phyloP scores from a whole-genome alignment of 208 protist genomes.

The Leishmania arabica region DNA sequence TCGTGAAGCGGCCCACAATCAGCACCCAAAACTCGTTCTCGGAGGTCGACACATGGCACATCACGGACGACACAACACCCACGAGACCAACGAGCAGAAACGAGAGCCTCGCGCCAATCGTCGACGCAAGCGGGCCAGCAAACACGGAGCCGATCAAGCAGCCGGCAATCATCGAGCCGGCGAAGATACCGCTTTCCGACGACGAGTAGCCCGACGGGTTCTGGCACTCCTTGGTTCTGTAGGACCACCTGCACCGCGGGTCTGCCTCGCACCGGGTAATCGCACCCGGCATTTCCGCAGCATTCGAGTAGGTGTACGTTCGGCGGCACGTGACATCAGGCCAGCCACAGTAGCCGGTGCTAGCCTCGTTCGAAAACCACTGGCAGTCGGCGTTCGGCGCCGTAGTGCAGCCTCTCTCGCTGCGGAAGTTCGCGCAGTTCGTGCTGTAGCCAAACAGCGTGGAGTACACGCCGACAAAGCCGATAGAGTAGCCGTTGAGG shows the following conservation, averaged over 20 bases:
- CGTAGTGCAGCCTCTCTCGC: slow-evolving; percentile 38
- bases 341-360: slow-evolving; percentile 41
- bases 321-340: slow-evolving; percentile 32
- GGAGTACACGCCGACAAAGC: slow-evolving; percentile 76
- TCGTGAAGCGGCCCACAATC: slow-evolving; percentile 65
- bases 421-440: slow-evolving; percentile 56
- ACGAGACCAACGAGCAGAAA: slow-evolving; percentile 68
- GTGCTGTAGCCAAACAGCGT: slow-evolving; percentile 56
- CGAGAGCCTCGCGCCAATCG: slow-evolving; percentile 54
- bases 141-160: slow-evolving; percentile 79
- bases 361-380: slow-evolving; percentile 31
- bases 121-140: slow-evolving; percentile 41
- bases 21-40: slow-evolving; percentile 74
- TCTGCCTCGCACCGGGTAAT: slow-evolving; percentile 27
- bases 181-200: slow-evolving; percentile 75
- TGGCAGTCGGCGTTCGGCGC: slow-evolving; percentile 53
- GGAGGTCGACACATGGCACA: slow-evolving; percentile 61
- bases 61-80: slow-evolving; percentile 48
- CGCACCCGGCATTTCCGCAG: background rate
- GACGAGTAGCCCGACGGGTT: slow-evolving; percentile 60
- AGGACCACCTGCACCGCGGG: slow-evolving; percentile 54
- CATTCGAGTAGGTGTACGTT: slow-evolving; percentile 10
- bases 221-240: slow-evolving; percentile 46
- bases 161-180: slow-evolving; percentile 81
- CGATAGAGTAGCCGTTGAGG: slow-evolving; percentile 76